Conservation (phyloP, 768 basidiomycete species). For the Suillus fuscotomentosus region DNA sequence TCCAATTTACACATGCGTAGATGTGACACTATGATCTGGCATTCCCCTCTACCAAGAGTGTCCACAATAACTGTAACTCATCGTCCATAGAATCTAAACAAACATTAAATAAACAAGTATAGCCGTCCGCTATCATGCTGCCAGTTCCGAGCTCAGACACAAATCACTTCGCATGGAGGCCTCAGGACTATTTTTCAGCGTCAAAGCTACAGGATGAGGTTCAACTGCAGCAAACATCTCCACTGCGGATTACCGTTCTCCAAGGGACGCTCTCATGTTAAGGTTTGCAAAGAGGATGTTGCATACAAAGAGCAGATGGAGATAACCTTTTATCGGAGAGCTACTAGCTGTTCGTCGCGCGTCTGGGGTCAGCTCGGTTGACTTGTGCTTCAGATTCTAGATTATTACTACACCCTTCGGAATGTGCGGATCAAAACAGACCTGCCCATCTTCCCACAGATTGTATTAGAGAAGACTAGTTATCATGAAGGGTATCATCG, state of each 20-base stretch:
- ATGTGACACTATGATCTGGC: background rate
- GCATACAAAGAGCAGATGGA: slow-evolving; percentile 18
- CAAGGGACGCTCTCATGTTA: slow-evolving; percentile 8
- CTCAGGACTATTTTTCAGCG: background rate
- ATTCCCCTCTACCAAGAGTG: background rate
- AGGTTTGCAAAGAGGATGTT: slow-evolving; percentile 20
- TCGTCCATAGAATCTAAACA: background rate
- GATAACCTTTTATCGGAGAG: background rate
- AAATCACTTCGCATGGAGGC: background rate
- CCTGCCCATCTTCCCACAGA: too few species aligned
- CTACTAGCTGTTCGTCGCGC: background rate
- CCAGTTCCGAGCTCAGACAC: background rate
- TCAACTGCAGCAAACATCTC: background rate
- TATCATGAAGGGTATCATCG: too few species aligned
- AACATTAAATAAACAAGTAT: background rate
- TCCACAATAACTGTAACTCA: background rate
- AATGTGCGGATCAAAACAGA: too few species aligned
- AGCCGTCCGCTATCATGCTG: background rate
- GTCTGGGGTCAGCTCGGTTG: background rate
- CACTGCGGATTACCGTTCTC: background rate
- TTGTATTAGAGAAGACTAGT: too few species aligned
- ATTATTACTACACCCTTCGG: too few species aligned
- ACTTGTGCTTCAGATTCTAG: too few species aligned
- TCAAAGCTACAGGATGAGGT: background rate
- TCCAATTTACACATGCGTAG: background rate